These are phyloP conservation scores for Starmera amethionina DNA, from an alignment of 805 yeast species.

Conservation along the genomic window DNA sequence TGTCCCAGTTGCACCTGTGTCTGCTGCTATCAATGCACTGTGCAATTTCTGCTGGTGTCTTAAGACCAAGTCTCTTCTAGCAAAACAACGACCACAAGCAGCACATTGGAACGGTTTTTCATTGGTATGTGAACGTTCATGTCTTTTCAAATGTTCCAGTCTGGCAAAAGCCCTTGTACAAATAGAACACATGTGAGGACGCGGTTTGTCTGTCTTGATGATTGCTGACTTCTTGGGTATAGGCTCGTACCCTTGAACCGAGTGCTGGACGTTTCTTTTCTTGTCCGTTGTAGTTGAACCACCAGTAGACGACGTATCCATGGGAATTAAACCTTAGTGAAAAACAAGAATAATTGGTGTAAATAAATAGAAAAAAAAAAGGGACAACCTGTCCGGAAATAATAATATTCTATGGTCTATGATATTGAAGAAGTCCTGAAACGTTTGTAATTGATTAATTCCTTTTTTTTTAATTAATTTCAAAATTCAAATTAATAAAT, in stretches of 20 bases:
- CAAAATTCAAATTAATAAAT: too few species aligned
- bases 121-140: slow-evolving; percentile 88
- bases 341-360: too few species aligned
- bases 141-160: slow-evolving; percentile 87
- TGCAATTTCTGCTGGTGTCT: slow-evolving; percentile 95
- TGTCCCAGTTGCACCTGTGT: slow-evolving; percentile 39
- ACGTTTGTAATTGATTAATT: too few species aligned
- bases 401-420: too few species aligned
- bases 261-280: slow-evolving; percentile 15
- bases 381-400: too few species aligned
- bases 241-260: slow-evolving; percentile 38
- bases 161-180: slow-evolving; percentile 96
- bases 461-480: too few species aligned
- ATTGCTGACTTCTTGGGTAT: slow-evolving; percentile 79
- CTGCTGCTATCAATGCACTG: slow-evolving; percentile 35
- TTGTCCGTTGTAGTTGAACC: neutral
- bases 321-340: too few species aligned
- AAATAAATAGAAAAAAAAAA: too few species aligned
- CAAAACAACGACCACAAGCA: slow-evolving; percentile 92
- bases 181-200: slow-evolving; percentile 84
- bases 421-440: too few species aligned
- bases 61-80: slow-evolving; percentile 77
- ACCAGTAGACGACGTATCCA: too few species aligned
- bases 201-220: slow-evolving; percentile 84
- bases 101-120: slow-evolving; percentile 96